Conservation (phyloP, 164 flowering plant genomes). For the Chimonanthus salicifolius region DNA sequence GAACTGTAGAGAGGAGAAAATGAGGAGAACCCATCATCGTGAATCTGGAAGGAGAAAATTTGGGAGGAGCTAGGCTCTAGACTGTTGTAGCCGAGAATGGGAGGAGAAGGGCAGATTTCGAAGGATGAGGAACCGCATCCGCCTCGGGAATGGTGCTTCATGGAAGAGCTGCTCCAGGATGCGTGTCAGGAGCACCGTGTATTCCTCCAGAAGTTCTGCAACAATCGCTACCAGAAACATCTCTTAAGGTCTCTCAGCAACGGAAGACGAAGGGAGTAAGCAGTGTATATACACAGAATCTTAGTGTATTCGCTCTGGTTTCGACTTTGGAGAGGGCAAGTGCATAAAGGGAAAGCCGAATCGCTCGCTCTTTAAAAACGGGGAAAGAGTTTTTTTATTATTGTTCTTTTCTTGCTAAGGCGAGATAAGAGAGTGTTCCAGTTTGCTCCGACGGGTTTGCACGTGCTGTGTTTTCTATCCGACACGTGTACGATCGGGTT, state of each 20-base stretch:
- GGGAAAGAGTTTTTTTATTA: no score
- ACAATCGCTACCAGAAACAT: conserved; percentile 67
- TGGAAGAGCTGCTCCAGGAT: conserved; percentile 49
- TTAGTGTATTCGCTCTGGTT: neutral
- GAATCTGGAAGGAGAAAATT: no score
- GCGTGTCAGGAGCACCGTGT: conserved; percentile 54
- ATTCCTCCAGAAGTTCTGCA: conserved; percentile 72
- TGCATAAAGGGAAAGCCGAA: no score
- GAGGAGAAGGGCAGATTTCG: conserved; percentile 53
- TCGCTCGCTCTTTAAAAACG: no score
- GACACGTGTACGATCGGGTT: no score
- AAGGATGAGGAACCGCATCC: conserved; percentile 57
- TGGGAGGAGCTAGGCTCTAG: no score
- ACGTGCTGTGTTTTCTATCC: no score
- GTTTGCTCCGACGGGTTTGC: no score
- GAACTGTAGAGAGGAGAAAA: neutral
- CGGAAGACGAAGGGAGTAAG: neutral
- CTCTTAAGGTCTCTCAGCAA: neutral
- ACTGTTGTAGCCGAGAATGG: conserved; percentile 6
- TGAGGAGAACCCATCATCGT: no score
- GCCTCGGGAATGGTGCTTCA: conserved; percentile 59
- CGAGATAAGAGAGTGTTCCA: no score
- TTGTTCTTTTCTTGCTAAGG: no score
- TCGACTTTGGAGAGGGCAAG: no score
- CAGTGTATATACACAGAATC: neutral